Base-by-base conservation (phyloP, 345 rosid species). In the Aquilaria sinensis region DNA sequence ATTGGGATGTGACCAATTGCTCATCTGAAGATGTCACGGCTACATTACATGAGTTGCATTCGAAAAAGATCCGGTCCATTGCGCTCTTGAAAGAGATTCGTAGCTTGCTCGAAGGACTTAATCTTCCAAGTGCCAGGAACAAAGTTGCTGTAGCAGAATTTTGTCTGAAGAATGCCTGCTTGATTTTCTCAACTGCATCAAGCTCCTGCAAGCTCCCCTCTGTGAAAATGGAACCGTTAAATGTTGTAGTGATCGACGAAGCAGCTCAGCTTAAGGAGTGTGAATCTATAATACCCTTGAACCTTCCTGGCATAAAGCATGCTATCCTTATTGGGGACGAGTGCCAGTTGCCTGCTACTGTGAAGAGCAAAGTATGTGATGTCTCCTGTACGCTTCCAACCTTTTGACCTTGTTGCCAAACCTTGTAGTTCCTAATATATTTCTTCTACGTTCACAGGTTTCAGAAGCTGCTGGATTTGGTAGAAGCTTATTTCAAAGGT, bases 401-500 rank as follows among this genome's bases (percentile, higher is more conserved):
- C 23, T 23, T 23, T 23, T 3, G 0, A 14, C 5, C 7, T 52
- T 52, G 30, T 14, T 15, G 5, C 29, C 29, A 14, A 50, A n/a
- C 6, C 29, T 52, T 23, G 23, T 23, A 23, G 23, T 23, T 23
- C 23, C 23, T 52, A 23, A 23, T 23, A 23, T 23, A 23, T 15
- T 47, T 46, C 3, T 2, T 23, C 31, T 41, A 10, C 1, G 8
- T 65, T 12, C 34, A 2, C 67, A 86, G 92, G 68, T 75, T 72
- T 76, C 72, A 12, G 56, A 4, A 1, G 41, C 10, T 51, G 87
- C 71, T 4, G 72, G 71, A 12, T 80, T 84, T 0, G 82, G 96
- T 13, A 81, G 89, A 72, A 89, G 96, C 70, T 80, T 86, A 60
- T 86, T 86, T 64, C 84, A 82, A 46, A 84, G 96, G 66, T 65